A percentile compares a stretch with the other conserved stretches of the same genome.
phyloP scores from a whole-genome alignment of 2,329 filamentous ascomycete genomes.

The Calonectria pseudoreteaudii region DNA sequence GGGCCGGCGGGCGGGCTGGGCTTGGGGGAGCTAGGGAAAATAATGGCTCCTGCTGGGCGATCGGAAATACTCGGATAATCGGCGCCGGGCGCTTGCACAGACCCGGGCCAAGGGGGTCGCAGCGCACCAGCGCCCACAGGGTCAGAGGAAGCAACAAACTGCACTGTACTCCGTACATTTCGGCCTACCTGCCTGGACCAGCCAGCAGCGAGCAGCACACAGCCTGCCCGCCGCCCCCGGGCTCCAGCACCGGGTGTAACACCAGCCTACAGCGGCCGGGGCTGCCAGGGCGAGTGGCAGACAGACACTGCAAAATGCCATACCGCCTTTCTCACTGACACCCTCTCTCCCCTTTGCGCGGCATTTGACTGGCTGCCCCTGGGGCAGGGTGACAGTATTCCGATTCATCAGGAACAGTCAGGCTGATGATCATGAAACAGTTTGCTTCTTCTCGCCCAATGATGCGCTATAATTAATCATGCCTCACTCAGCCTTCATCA shows the following conservation, averaged over 20 bases:
- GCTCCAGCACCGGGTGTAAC: not conserved
- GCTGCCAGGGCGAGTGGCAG: not conserved
- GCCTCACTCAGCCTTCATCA: not conserved
- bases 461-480: not conserved
- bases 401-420: not conserved
- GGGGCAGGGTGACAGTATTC: not conserved
- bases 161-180: not conserved
- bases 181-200: not conserved
- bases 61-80: slow-evolving; percentile 49
- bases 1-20: slow-evolving; percentile 23
- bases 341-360: slow-evolving; percentile 5
- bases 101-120: slow-evolving; percentile 42
- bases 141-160: not conserved
- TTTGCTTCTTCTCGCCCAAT: not conserved
- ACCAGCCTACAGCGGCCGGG: not conserved
- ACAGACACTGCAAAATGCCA: not conserved
- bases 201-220: not conserved
- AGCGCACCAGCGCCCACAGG: not conserved
- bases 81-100: slow-evolving; percentile 42
- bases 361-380: slow-evolving; percentile 14
- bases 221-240: not conserved
- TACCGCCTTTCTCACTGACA: not conserved
- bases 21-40: slow-evolving; percentile 31
- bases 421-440: not conserved
- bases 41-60: slow-evolving; percentile 36